Evolutionary conservation across 352 stramenopile genomes (phyloP), one percentile per base, ranked within the genome.

Genomic region (Pythium volutum): DNA sequence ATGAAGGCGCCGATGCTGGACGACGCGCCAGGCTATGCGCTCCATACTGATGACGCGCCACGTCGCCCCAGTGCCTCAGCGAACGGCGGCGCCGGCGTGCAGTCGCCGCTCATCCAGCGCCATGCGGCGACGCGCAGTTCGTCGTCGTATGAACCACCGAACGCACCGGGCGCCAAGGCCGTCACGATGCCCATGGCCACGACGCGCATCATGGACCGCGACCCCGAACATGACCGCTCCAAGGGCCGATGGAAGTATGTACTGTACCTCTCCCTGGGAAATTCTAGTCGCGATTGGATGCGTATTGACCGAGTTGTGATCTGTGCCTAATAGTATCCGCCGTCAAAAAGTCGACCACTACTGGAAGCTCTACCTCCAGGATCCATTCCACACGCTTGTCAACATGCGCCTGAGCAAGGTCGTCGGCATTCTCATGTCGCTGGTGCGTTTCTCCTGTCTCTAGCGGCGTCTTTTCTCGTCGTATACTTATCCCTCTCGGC

Each of bases 361-460:
- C 65, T 94, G 82, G 82, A 89, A 88, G 58, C 66, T 91, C 38
- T 94, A 94, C 64, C 67, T 92, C 46, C 79, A 91, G 51, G 84
- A 91, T 53, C 84, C 84, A 39, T 94, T 94, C 71, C 84, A 94
- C 67, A 81, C 79, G 31, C 66, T 94, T 20, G 81, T 94, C 33
- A 91, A 94, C 64, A 77, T 91, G 68, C 84, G 84, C 0, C 55
- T 91, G 55, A 87, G 77, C 68, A 94, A 94, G 76, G 84, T 94
- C 36, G 48, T 91, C 20, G 73, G 62, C 33, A 66, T 76, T 26
- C 59, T 76, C 57, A 46, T 60, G 27, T 26, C 65, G 11, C n/a
- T 77, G 42, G 77, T 84, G 50, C 55, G 67, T 76, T 29, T 61
- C 23, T 14, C 3, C 12, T 39, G 25, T 15, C 10, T 10, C 25